phyloP scores from a whole-genome alignment of 208 protist genomes.

The Trypanosoma avium region DNA sequence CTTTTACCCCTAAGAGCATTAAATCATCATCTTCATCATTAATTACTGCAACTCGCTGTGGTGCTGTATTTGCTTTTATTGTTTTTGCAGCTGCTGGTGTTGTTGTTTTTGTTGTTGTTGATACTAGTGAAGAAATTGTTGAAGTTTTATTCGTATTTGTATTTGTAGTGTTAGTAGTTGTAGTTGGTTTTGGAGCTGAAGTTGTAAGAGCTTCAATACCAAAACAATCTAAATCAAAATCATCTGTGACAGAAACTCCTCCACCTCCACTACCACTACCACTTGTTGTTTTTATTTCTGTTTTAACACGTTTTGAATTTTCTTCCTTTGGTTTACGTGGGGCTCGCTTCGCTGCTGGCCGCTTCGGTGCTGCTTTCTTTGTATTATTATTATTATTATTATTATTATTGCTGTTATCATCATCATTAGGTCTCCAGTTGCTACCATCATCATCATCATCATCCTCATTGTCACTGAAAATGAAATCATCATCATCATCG shows the following conservation, averaged over 20 bases:
- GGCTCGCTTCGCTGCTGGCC: conserved; percentile 14
- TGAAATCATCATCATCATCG: background rate
- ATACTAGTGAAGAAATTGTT: conserved; percentile 2
- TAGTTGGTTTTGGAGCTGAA: background rate
- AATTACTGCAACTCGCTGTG: background rate
- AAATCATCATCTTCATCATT: conserved; percentile 39
- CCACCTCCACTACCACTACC: background rate
- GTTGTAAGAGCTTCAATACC: conserved; percentile 65
- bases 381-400: conserved; percentile 2
- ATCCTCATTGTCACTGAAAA: conserved; percentile 8
- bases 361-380: conserved; percentile 24
- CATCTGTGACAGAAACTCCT: conserved; percentile 32
- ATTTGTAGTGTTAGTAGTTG: conserved; percentile 1
- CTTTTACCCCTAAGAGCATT: conserved; percentile 27
- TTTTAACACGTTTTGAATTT: conserved; percentile 27
- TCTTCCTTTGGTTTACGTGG: background rate
- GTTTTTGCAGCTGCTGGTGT: conserved; percentile 24
- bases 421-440: conserved; percentile 35
- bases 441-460: conserved; percentile 15
- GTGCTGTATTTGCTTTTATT: conserved; percentile 27
- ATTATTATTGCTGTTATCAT: conserved; percentile 4
- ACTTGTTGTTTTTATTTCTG: conserved; percentile 9
- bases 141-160: background rate
- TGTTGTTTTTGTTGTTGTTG: background rate
- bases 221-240: conserved; percentile 76